Percentiles rank a stretch among this genome's conserved stretches.
These are phyloP conservation scores for Myriangium duriaei DNA, from an alignment of 2,329 filamentous ascomycete species.

Conservation along the genomic window DNA sequence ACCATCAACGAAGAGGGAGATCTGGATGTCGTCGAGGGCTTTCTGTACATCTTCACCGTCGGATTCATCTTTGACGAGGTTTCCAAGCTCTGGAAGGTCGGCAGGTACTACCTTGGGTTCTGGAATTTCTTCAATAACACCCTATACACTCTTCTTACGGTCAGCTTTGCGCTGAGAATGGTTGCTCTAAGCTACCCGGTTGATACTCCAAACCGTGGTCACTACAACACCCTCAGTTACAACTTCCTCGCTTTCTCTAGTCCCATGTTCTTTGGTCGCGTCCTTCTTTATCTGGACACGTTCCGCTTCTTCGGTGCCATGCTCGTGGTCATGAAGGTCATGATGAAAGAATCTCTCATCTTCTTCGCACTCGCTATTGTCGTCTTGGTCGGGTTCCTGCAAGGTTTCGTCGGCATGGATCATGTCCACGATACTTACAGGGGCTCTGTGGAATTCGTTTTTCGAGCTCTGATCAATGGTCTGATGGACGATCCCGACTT, in stretches of 20 bases:
- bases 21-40: constrained; percentile 67
- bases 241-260: constrained; percentile 88
- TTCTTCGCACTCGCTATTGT: constrained; percentile 87
- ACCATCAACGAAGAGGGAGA: constrained; percentile 79
- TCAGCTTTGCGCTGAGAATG: constrained; percentile 68
- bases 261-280: constrained; percentile 91
- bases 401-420: constrained; percentile 88
- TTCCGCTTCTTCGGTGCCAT: constrained; percentile 96
- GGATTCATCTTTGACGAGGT: constrained; percentile 84
- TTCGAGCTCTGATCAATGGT: constrained; percentile 75
- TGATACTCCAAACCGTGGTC: constrained; percentile 37
- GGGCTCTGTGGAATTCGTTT: constrained; percentile 54
- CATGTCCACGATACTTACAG: constrained; percentile 62
- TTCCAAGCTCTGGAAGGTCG: constrained; percentile 87
- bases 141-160: constrained; percentile 65
- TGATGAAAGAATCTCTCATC: constrained; percentile 62
- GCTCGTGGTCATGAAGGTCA: constrained; percentile 80
- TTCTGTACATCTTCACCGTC: constrained; percentile 82
- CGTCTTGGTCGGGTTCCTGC: constrained; percentile 75
- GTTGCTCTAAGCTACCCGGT: constrained; percentile 56
- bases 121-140: constrained; percentile 92
- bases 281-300: constrained; percentile 85
- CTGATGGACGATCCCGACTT: constrained; percentile 92
- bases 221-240: constrained; percentile 74
- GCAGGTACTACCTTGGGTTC: constrained; percentile 80